Conservation (phyloP, 495 filamentous ascomycete genomes). For the Thozetella sp. region DNA sequence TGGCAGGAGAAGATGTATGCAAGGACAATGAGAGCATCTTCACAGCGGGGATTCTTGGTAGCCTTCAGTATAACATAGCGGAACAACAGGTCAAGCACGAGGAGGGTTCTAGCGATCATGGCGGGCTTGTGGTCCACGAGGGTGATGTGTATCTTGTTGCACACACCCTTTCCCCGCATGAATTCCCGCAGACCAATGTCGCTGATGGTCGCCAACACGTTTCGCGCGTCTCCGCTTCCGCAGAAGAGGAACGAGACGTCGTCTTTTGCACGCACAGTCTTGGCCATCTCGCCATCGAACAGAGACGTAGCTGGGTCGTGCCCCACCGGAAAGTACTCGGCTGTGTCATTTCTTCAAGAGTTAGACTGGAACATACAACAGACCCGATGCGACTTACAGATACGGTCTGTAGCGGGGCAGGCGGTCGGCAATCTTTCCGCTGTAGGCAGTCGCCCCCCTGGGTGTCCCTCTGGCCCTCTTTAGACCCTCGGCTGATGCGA, state of each 20-base stretch:
- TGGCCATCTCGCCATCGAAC: conserved; percentile 18
- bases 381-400: conserved; percentile 14
- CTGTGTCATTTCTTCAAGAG: conserved; percentile 12
- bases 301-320: conserved; percentile 22
- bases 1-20: conserved; percentile 25
- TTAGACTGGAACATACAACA: background rate
- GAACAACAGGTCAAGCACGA: conserved; percentile 22
- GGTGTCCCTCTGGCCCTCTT: background rate
- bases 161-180: conserved; percentile 3
- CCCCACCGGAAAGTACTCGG: conserved; percentile 23
- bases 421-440: conserved; percentile 17
- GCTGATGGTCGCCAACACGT: conserved; percentile 28
- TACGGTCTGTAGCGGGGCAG: conserved; percentile 20
- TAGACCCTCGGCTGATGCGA: background rate
- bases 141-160: conserved; percentile 29
- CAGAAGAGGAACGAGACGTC: conserved; percentile 31
- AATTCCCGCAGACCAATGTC: conserved; percentile 1
- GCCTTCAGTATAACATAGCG: conserved; percentile 5
- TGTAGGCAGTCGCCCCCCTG: conserved; percentile 1
- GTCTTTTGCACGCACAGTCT: conserved; percentile 8
- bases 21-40: conserved; percentile 13
- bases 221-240: conserved; percentile 30
- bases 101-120: conserved; percentile 24
- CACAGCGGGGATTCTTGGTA: background rate
- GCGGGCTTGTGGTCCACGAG: conserved; percentile 29